Evolutionary conservation across 805 yeast genomes (phyloP).

Genomic region (Ogataea pini): DNA sequence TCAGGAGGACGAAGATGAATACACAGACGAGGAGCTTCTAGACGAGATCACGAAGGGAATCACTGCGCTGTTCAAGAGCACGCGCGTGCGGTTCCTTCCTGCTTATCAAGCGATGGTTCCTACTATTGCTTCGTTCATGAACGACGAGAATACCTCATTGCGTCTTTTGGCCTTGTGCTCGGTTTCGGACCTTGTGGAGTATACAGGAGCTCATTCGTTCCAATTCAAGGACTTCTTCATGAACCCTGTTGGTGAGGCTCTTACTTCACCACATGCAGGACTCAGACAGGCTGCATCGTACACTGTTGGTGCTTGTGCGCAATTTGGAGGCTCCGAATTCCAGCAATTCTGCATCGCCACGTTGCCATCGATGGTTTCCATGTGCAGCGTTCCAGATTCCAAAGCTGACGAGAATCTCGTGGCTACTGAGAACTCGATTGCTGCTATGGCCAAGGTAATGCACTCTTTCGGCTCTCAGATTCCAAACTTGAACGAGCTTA

Average conservation of each 20-base stretch:
- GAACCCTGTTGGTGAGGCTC: conserved; percentile 61
- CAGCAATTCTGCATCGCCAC: conserved; percentile 65
- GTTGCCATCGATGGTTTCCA: conserved; percentile 72
- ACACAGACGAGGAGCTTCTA: conserved; percentile 84
- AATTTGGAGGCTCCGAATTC: conserved; percentile 67
- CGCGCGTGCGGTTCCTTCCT: conserved; percentile 57
- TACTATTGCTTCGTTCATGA: conserved; percentile 58
- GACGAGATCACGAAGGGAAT: conserved; percentile 83
- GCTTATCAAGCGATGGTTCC: conserved; percentile 67
- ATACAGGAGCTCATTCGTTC: conserved; percentile 67
- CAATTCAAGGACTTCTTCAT: conserved; percentile 66
- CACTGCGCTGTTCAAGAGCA: conserved; percentile 65
- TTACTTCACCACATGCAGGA: conserved; percentile 65
- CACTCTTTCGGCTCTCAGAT: conserved; percentile 59
- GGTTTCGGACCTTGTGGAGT: conserved; percentile 78
- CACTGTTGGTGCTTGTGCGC: conserved; percentile 84
- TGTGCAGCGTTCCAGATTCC: conserved; percentile 76
- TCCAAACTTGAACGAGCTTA: conserved; percentile 61
- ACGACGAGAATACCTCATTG: conserved; percentile 66
- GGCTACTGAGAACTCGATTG: conserved; percentile 84
- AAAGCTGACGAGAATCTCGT: conserved; percentile 79
- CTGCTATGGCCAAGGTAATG: conserved; percentile 82
- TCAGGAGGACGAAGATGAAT: conserved; percentile 81
- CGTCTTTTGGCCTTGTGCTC: conserved; percentile 78
- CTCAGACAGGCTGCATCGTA: conserved; percentile 87